These are phyloP conservation scores for Tricholoma sp. DNA, from an alignment of 768 basidiomycete species.

Conservation along the genomic window DNA sequence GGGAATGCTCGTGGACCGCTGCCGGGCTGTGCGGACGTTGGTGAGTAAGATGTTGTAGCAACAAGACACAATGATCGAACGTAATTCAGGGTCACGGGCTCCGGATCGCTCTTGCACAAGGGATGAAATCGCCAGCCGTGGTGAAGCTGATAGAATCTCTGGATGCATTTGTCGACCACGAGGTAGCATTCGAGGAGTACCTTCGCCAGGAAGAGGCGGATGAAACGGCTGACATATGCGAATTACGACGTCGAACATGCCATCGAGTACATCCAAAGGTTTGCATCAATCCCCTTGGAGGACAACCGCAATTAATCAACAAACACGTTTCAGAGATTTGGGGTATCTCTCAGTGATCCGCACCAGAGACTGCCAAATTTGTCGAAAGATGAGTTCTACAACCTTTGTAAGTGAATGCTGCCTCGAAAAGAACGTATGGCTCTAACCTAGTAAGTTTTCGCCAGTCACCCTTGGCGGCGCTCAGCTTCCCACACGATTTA, in stretches of 20 bases:
- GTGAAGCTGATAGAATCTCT: conserved; percentile 31
- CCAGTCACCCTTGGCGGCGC: conserved; percentile 31
- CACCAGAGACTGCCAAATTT: conserved; percentile 29
- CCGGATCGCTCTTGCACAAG: conserved; percentile 22
- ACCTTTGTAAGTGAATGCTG: conserved; percentile 26
- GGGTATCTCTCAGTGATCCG: conserved; percentile 24
- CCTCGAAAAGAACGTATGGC: background rate
- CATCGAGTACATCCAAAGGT: conserved; percentile 34
- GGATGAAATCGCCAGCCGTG: conserved; percentile 29
- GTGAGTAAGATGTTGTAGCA: conserved; percentile 9
- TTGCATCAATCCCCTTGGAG: background rate
- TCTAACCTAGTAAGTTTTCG: background rate
- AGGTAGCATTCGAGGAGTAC: conserved; percentile 29
- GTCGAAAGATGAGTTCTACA: conserved; percentile 34
- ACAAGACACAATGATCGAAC: conserved; percentile 4
- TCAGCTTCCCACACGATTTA: conserved; percentile 29
- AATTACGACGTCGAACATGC: conserved; percentile 22
- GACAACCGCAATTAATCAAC: background rate
- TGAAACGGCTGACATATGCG: conserved; percentile 17
- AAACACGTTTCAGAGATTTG: conserved; percentile 27
- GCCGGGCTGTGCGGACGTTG: conserved; percentile 22
- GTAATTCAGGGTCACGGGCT: conserved; percentile 21
- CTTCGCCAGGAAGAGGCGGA: conserved; percentile 21
- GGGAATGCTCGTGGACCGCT: conserved; percentile 31
- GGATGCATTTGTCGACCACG: conserved; percentile 37